Conservation (phyloP, 2,329 filamentous ascomycete genomes). For the Fusarium proliferatum region DNA sequence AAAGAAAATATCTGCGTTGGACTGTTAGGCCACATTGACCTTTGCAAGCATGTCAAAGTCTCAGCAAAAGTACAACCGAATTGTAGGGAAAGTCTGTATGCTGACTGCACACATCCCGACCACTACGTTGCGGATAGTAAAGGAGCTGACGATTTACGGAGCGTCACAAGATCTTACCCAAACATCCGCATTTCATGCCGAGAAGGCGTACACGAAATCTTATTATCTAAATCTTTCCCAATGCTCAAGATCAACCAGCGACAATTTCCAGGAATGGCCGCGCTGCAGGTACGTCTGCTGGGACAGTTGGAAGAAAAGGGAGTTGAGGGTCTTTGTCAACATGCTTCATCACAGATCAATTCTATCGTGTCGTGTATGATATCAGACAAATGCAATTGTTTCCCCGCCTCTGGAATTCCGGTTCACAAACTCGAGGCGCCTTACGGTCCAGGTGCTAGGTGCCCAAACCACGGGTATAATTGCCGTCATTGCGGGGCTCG, state of each 20-base stretch:
- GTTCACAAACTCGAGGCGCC: neutral
- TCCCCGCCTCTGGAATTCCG: neutral
- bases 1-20: neutral
- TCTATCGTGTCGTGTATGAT: neutral
- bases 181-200: accelerated
- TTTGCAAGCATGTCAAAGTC: neutral
- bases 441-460: neutral
- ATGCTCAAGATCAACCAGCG: neutral
- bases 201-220: accelerated
- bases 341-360: neutral
- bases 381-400: slow-evolving; percentile 1
- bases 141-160: accelerated
- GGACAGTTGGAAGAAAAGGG: neutral
- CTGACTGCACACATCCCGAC: accelerated
- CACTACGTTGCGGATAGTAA: neutral
- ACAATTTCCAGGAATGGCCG: neutral
- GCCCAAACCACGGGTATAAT: neutral
- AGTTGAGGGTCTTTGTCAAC: neutral
- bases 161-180: accelerated
- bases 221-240: accelerated
- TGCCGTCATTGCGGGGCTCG: neutral
- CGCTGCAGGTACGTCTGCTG: neutral
- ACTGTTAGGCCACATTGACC: neutral
- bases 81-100: accelerated
- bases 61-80: accelerated